Base-by-base conservation (phyloP, 805 yeast species). In the Wickerhamomyces xylosicus region DNA sequence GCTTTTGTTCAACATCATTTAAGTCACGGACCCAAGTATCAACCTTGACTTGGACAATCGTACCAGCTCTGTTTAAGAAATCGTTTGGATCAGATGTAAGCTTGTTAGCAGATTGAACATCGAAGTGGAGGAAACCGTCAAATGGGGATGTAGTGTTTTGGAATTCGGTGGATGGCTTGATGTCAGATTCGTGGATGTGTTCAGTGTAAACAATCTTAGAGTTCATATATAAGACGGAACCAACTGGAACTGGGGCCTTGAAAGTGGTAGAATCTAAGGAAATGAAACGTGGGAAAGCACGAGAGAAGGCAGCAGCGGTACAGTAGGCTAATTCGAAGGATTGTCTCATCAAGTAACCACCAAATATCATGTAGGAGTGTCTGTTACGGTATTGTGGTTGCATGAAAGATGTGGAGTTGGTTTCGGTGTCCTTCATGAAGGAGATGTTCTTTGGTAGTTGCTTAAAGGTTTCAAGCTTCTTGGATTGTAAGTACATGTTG, bases 341-440 rank as follows among this genome's bases (percentile, higher is more conserved):
- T 62, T 87, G 95, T 59, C 96, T 77, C 67, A 89, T 72, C 53
- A 89, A 65, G 54, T 89, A 89, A 21, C 97, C 97, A 50, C 97
- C 97, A 59, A 89, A 89, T 35, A 89, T 85, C 85, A 87, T 86
- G 62, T 82, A 85, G 3, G 94, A 83, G 57, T 89, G 95, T 57
- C 95, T 75, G 66, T 89, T 89, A 62, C 97, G 76, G 64, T 87
- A 89, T 64, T 89, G 97, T 2, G 97, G 97, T 62, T 89, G 97
- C 90, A 89, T 90, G 61, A 87, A 78, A 52, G 80, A 72, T 6
- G 95, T 85, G 10, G 95, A 82, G 38, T 72, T 66, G 38, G 84
- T 70, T 38, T 59, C 63, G 1, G 96, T 79, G 45, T 85, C 80
- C 37, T 72, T 69, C 94, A 86, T 83, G 48, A 73, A 73, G 34